Evolutionary conservation across 1,284 basidiomycete species (phyloP), one percentile per base, ranked within the genome.

Genomic region (Schizopora paradoxa): DNA sequence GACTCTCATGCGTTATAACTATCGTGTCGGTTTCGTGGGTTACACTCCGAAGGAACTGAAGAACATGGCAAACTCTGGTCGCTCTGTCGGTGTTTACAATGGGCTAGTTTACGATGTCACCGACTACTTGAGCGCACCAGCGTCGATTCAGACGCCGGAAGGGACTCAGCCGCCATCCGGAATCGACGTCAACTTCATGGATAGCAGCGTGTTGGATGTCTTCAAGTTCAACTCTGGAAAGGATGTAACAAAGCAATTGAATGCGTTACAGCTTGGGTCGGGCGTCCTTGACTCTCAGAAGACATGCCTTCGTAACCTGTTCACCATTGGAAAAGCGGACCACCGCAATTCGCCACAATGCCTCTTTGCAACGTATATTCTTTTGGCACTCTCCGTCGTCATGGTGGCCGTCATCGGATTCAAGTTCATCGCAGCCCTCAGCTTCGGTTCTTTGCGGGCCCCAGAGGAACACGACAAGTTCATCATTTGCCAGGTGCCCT

Each of bases 381-480:
- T 99, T 6, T 80, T 99, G 43, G 89, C 82, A 0, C 67, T 99
- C 18, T 95, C 91, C 1, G 72, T 90, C 58, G 71, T 97, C 68
- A 97, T 99, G 92, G 89, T 98, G 47, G 72, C 84, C 47, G 87
- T 98, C 60, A 95, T 99, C 59, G 93, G 86, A 0, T 98, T 99
- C 86, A 99, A 99, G 69, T 99, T 98, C 71, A 69, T 98, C 51
- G 91, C 93, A 0, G 94, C 93, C 0, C 73, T 98, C 62, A 94
- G 94, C 66, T 91, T 98, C 59, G 77, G 80, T 38, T 68, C 83
- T 8, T 72, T 84, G 34, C 81, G 91, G 49, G 86, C 88, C 25
- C 94, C 95, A 0, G 95, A 98, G 65, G 85, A 96, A 57, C 91
- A 96, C 61, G 95, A 98, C 74, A 97, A 97, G 68, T 98, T 98